Evolutionary conservation across 73 alveolate genomes (phyloP), one percentile per base, ranked within the genome.

Genomic region (Paramecium biaurelia): DNA sequence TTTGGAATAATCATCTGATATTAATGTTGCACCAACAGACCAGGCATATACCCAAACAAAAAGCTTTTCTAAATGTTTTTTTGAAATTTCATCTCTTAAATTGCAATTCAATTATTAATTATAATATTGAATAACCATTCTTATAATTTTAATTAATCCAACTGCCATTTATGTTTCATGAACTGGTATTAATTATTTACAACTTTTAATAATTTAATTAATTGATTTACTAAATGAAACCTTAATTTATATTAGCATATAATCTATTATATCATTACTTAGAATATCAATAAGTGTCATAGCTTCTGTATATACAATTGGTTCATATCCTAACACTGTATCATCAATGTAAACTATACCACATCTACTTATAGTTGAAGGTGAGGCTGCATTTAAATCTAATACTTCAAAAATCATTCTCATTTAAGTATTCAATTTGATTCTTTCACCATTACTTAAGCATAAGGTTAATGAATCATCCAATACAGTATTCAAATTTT

Each of bases 401-500:
- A 86, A 84, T 28, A 95, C 96, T 94, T 95, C 97, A 43, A 90
- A 95, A 7, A 95, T 85, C 92, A 95, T 86, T 57, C 92, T 82
- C 94, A 94, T 94, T 30, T 76, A 24, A 18, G 32, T 58, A 24
- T 92, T 85, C 56, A 95, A 43, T 34, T 88, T 94, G 2, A 95
- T 94, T 63, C 89, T 85, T 37, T 95, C 98, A 7, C 97, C 96
- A 92, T 86, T 93, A 20, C 94, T 56, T 24, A 95, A 86, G 30
- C 98, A 95, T 8, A 95, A 94, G 14, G 98, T 99, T 97, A 97
- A 96, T 86, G 98, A 97, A 92, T 99, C 99, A 94, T 99, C 99
- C 63, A 99, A 97, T 85, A 99, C 99, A 10, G 99, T 96, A 93
- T 98, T 98, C 99, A 98, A 97, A 94, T 98, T 98, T 85, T 98